phyloP scores from a whole-genome alignment of 768 basidiomycete genomes.

The Panellus pusillus region DNA sequence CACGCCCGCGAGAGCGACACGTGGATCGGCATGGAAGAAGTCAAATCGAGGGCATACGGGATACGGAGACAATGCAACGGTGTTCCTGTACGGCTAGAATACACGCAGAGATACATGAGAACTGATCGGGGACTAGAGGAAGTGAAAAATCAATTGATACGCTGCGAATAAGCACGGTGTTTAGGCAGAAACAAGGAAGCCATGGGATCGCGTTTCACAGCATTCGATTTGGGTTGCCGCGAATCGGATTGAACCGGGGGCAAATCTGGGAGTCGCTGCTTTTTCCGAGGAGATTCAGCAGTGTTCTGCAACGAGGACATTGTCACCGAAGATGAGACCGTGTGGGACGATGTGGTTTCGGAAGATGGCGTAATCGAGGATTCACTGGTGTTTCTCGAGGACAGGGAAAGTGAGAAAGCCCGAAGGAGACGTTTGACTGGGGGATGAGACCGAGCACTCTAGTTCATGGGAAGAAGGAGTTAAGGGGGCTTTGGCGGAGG shows the following conservation, averaged over 20 bases:
- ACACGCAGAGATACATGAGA: conserved; percentile 11
- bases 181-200: conserved; percentile 32
- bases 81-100: conserved; percentile 8
- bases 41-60: conserved; percentile 2
- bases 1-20: conserved; percentile 11
- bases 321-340: conserved; percentile 6
- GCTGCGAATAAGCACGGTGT: conserved; percentile 18
- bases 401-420: background rate
- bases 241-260: conserved; percentile 20
- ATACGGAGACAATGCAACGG: background rate
- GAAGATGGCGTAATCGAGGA: conserved; percentile 9
- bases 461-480: conserved; percentile 5
- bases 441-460: background rate
- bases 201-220: conserved; percentile 65
- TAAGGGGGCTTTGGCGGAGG: background rate
- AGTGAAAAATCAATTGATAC: conserved; percentile 5
- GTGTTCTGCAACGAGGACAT: background rate
- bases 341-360: conserved; percentile 7
- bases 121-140: background rate
- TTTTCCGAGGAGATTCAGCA: conserved; percentile 12
- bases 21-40: background rate
- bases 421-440: conserved; percentile 7
- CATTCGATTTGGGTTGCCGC: conserved; percentile 36
- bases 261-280: conserved; percentile 1
- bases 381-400: background rate